These are phyloP conservation scores for Pelargonium cotyledonis DNA, from an alignment of 441 rosid genomes.

Conservation along the genomic window DNA sequence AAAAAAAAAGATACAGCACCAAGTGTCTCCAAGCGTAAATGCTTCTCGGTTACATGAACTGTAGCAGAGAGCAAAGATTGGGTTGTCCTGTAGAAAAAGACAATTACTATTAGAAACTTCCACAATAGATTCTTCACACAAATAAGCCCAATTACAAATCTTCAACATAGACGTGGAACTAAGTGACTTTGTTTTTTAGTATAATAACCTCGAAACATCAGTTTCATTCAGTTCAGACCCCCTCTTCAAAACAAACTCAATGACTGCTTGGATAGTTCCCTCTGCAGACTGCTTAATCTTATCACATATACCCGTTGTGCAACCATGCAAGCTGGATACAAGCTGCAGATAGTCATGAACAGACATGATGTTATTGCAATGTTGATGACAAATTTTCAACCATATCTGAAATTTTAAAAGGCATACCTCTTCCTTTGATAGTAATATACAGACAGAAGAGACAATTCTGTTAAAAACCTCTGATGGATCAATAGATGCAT, in stretches of 20 bases:
- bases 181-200: slow-evolving; percentile 14
- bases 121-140: slow-evolving; percentile 3
- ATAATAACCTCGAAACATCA: slow-evolving; percentile 68
- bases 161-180: not conserved
- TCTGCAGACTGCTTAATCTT: slow-evolving; percentile 87
- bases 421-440: slow-evolving; percentile 76
- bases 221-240: slow-evolving; percentile 72
- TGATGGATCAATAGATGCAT: slow-evolving; percentile 98
- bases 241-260: slow-evolving; percentile 78
- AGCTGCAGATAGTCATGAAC: slow-evolving; percentile 57
- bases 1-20: slow-evolving; percentile 78
- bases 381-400: slow-evolving; percentile 8
- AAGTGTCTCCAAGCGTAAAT: slow-evolving; percentile 81
- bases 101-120: slow-evolving; percentile 8
- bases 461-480: slow-evolving; percentile 97
- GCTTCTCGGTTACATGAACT: slow-evolving; percentile 85
- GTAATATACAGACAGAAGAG: slow-evolving; percentile 65
- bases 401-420: slow-evolving; percentile 20
- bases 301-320: slow-evolving; percentile 82
- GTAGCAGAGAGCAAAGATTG: slow-evolving; percentile 92
- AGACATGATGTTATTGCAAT: slow-evolving; percentile 17
- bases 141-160: slow-evolving; percentile 6
- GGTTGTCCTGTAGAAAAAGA: slow-evolving; percentile 58
- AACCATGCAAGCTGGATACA: slow-evolving; percentile 68
- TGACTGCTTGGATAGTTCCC: slow-evolving; percentile 93